Base-by-base conservation (phyloP, 2,329 filamentous ascomycete species). In the Botrytis elliptica region DNA sequence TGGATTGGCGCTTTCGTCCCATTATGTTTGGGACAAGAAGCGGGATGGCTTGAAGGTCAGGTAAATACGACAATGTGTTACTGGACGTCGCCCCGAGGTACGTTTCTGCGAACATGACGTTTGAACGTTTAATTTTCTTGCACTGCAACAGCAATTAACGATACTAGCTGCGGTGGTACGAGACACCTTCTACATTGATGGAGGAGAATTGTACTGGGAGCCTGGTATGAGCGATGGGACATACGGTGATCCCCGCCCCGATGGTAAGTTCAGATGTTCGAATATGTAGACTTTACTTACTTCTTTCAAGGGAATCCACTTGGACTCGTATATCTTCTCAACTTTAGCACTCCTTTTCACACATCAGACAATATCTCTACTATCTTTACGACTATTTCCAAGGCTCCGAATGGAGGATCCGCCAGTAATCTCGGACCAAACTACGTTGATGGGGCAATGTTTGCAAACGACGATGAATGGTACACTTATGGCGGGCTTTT, bases 171-270 rank as follows among this genome's bases (percentile, higher is more conserved):
- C 86, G 55, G 81, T 90, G 4, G 81, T 92, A 52, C 86, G 86
- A 60, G 89, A 92, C 77, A 89, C 86, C 2, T 82, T 92, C 25
- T 92, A 91, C 78, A 80, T 93, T 36, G 90, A 93, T 79, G 91
- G 91, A 55, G 91, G 91, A 5, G 75, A 79, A 60, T 80, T 91
- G 18, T 84, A 75, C 74, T 92, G 90, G 89, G 75, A 82, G 49
- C 84, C 85, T 4, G 85, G 85, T 18, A 77, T 88, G 69, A 80
- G 83, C 3, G 83, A 88, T 77, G 88, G 86, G 4, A 75, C 78
- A 9, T 77, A 77, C 62, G 81, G 81, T 0, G 73, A 73, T 12
- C 18, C 38, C 29, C 1, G 8, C 3, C 75, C 76, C 40, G 84
- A 87, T 76, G 81, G 88, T 89, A 80, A 79, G 83, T 22, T 29